These are phyloP conservation scores for Fraxinus americana DNA, from an alignment of 257 asterid genomes.

Conservation along the genomic window DNA sequence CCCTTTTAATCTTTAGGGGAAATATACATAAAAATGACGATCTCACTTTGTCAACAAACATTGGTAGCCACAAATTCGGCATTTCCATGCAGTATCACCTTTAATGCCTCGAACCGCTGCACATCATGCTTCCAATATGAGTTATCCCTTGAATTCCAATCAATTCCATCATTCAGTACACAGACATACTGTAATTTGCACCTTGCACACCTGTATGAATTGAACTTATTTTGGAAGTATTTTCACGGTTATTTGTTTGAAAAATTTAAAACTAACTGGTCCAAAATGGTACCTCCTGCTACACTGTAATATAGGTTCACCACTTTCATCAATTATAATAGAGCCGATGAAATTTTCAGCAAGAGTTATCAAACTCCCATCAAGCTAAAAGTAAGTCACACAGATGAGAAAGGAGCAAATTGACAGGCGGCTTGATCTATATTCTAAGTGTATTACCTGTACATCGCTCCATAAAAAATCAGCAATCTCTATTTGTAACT, in stretches of 20 bases:
- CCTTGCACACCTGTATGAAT: constrained; percentile 69
- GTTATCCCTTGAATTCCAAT: constrained; percentile 79
- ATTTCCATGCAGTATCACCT: constrained; percentile 85
- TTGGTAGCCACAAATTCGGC: constrained; percentile 92
- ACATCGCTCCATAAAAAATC: constrained; percentile 94
- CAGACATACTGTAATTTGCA: constrained; percentile 80
- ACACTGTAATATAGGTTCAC: constrained; percentile 71
- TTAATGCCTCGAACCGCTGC: constrained; percentile 72
- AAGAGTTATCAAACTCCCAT: constrained; percentile 57
- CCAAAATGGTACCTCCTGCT: constrained; percentile 68
- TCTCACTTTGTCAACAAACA: constrained; percentile 27
- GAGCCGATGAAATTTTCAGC: constrained; percentile 86
- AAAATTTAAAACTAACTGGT: constrained; percentile 19
- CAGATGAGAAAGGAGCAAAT: constrained; percentile 25
- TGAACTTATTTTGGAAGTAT: constrained; percentile 22
- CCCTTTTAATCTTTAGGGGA: no score
- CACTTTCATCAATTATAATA: constrained; percentile 39
- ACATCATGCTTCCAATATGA: constrained; percentile 94
- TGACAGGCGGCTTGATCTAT: neutral
- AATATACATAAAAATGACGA: no score
- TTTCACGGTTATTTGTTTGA: constrained; percentile 5
- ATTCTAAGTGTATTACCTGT: constrained; percentile 55
- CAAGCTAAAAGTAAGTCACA: constrained; percentile 62
- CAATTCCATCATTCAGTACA: constrained; percentile 73
- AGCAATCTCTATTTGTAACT: constrained; percentile 85